Evolutionary conservation across 1,284 basidiomycete species (phyloP), one percentile per base, ranked within the genome.

Genomic region (Tetrapyrgos nigripes): DNA sequence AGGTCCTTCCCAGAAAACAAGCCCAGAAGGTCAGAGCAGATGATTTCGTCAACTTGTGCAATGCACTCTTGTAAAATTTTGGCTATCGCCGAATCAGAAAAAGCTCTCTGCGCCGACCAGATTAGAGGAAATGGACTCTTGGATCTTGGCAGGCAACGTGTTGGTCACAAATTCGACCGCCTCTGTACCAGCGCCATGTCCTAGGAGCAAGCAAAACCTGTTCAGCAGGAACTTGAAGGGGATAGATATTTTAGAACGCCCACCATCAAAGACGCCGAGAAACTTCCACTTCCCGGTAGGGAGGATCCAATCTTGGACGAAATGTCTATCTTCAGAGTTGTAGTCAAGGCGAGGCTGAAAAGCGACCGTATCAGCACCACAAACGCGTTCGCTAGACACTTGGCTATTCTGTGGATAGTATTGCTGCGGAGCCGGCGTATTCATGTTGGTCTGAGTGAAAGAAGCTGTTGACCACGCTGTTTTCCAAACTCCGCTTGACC

Each of bases 131-230:
- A 62, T 27, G 4, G 4, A 9, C 4, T 29, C 27, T 43, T 54
- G 50, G 17, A 62, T 57, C 23, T 9, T 43, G 13, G 2, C 13
- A 10, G 61, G 58, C 3, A 62, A 51, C 9, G 37, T 43, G 6
- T 19, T 26, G 21, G 49, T 50, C n/a, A 60, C 61, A 27, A 59
- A 59, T 9, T 62, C 61, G 1, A 60, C 61, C 1, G 58, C 50
- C 13, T 60, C 58, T 11, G 43, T 46, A 8, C 61, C 61, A 8
- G 55, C 61, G 17, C 61, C 58, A 43, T 59, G 58, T 4, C 57
- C 37, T 40, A 40, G 4, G 8, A 14, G 8, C 8, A 17, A n/a
- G 19, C 4, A 9, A 40, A 40, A 9, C 19, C 17, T 40, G 37
- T 11, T 40, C 37, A 40, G 17, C 14, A 8, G 31, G 8, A 33